A percentile compares a stretch with the other conserved stretches of the same genome.
phyloP scores from a whole-genome alignment of 176 grass and related monocot genomes.

The Oryza brachyantha region DNA sequence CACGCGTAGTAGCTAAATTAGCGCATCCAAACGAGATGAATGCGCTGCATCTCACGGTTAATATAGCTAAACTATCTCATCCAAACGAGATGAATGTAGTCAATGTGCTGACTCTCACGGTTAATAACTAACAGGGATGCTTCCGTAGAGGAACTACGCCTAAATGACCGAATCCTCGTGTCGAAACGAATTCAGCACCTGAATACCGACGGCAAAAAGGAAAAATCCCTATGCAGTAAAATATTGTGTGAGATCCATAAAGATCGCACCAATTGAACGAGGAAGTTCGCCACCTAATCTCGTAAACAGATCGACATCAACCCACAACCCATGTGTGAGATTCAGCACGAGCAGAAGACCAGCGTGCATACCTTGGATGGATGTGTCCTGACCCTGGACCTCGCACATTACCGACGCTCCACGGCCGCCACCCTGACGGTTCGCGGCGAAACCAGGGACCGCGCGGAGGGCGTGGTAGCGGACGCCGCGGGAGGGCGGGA shows the following conservation, averaged over 20 bases:
- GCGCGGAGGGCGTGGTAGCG: slow-evolving; percentile 29
- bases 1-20: background rate
- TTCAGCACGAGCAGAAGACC: background rate
- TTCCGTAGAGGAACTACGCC: background rate
- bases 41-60: too few species aligned
- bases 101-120: too few species aligned
- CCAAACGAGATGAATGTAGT: background rate
- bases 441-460: background rate
- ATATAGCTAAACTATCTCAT: background rate
- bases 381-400: slow-evolving; percentile 48
- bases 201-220: background rate
- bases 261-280: background rate
- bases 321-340: background rate
- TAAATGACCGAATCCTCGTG: background rate
- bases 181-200: background rate
- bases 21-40: background rate
- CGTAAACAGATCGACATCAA: slow-evolving; percentile 5
- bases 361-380: slow-evolving; percentile 45
- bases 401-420: slow-evolving; percentile 35
- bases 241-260: background rate
- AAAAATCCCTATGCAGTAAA: background rate
- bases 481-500: slow-evolving; percentile 29
- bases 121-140: background rate
- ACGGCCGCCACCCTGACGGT: background rate
- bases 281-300: background rate